Conservation (phyloP, 108 stramenopile species). For the Fistulifera solaris region DNA sequence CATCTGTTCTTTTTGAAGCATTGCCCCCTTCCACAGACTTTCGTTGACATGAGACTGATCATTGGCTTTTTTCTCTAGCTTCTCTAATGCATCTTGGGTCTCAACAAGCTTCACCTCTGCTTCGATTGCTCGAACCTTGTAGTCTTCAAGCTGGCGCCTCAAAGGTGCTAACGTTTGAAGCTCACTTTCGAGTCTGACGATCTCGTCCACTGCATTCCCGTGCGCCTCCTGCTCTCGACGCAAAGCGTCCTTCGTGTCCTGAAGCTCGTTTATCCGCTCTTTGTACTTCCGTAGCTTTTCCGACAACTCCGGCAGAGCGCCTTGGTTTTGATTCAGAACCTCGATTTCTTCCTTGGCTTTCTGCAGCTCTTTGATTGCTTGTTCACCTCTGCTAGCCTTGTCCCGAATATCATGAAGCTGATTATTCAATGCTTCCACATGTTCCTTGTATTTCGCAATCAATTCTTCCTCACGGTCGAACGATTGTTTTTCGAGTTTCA, state of each 20-base stretch:
- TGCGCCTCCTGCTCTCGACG: constrained; percentile 72
- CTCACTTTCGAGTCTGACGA: constrained; percentile 62
- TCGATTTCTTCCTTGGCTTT: constrained; percentile 68
- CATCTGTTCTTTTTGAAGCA: constrained; percentile 50
- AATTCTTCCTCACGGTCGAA: constrained; percentile 25
- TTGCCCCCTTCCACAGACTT: constrained; percentile 26
- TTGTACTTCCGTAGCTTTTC: constrained; percentile 57
- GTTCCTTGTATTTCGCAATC: constrained; percentile 21
- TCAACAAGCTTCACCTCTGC: constrained; percentile 67
- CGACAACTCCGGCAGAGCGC: constrained; percentile 37
- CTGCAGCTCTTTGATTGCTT: constrained; percentile 40
- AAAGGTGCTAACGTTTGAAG: constrained; percentile 48
- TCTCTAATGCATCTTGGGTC: constrained; percentile 39
- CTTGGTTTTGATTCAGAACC: constrained; percentile 45
- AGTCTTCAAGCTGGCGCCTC: constrained; percentile 68
- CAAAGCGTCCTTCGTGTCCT: constrained; percentile 63
- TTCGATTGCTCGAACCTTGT: constrained; percentile 57
- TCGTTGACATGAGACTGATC: constrained; percentile 33
- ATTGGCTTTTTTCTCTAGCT: constrained; percentile 23
- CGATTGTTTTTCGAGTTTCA: constrained; percentile 46
- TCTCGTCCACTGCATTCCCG: constrained; percentile 55
- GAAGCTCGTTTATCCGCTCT: constrained; percentile 49
- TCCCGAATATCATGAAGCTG: constrained; percentile 30
- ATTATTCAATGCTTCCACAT: constrained; percentile 24
- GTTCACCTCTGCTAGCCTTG: constrained; percentile 11